These are phyloP conservation scores for Hanseniaspora lindneri DNA, from an alignment of 805 yeast species.

Conservation along the genomic window DNA sequence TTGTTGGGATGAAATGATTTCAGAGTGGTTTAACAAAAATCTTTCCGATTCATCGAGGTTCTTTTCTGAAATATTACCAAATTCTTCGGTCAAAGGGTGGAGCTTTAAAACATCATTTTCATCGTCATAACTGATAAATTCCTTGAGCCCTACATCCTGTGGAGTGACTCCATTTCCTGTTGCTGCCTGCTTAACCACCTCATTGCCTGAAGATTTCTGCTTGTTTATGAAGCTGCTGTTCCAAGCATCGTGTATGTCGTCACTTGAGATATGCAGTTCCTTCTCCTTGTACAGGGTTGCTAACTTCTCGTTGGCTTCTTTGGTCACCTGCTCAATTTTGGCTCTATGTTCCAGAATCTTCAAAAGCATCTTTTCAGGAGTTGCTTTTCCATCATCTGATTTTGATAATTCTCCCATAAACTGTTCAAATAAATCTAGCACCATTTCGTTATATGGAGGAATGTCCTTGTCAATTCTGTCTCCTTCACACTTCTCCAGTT, in stretches of 20 bases:
- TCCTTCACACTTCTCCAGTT: conserved; percentile 41
- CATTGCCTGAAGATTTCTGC: conserved; percentile 17
- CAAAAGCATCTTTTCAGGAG: conserved; percentile 32
- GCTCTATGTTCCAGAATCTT: conserved; percentile 45
- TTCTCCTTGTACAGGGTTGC: conserved; percentile 60
- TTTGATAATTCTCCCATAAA: conserved; percentile 47
- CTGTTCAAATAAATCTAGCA: conserved; percentile 77
- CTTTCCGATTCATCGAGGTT: conserved; percentile 40
- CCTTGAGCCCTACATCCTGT: conserved; percentile 15
- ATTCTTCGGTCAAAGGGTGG: conserved; percentile 52
- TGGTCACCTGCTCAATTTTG: conserved; percentile 56
- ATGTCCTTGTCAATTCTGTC: conserved; percentile 36
- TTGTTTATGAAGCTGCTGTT: conserved; percentile 73
- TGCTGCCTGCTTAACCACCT: conserved; percentile 9
- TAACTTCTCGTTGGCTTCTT: conserved; percentile 54
- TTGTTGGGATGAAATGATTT: conserved; percentile 68
- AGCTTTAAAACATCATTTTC: conserved; percentile 41
- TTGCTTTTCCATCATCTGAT: conserved; percentile 35
- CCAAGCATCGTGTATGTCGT: conserved; percentile 85
- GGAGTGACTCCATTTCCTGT: conserved; percentile 18
- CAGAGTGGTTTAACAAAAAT: conserved; percentile 47
- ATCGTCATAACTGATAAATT: conserved; percentile 26
- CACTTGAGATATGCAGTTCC: conserved; percentile 66
- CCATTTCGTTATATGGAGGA: conserved; percentile 80
- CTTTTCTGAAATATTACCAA: conserved; percentile 44